Evolutionary conservation across 78 protist species (phyloP).

Genomic region (Dictyostelium brefeldianum): DNA sequence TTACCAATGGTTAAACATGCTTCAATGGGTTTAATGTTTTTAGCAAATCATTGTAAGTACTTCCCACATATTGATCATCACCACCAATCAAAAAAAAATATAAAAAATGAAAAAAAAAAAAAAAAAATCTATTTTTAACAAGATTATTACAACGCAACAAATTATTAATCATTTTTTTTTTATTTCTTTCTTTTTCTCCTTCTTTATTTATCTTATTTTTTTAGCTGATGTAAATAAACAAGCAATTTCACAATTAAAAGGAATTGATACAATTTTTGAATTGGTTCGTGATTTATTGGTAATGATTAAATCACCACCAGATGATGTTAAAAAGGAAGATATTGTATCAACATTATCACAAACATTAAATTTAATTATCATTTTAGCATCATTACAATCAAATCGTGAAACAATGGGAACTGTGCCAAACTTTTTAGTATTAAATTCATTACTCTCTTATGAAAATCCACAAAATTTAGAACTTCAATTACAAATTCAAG

Average conservation of each 20-base stretch:
- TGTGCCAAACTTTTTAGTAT: constrained; percentile 42
- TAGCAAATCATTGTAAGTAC: constrained; percentile 61
- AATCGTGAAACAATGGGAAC: constrained; percentile 59
- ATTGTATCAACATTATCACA: constrained; percentile 45
- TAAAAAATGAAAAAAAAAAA: not conserved
- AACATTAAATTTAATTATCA: constrained; percentile 39
- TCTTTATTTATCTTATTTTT: not conserved
- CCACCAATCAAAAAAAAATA: not conserved
- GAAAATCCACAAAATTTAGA: constrained; percentile 27
- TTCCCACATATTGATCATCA: not conserved
- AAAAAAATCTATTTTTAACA: not conserved
- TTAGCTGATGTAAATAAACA: constrained; percentile 67
- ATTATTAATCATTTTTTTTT: not conserved
- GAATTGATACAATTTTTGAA: constrained; percentile 45
- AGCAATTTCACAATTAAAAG: constrained; percentile 30
- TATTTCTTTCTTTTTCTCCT: not conserved
- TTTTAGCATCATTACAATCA: constrained; percentile 34
- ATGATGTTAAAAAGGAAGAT: constrained; percentile 54
- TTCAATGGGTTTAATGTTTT: constrained; percentile 71
- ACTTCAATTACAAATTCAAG: constrained; percentile 37
- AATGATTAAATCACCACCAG: constrained; percentile 56
- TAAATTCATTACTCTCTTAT: constrained; percentile 8
- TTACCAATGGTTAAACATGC: constrained; percentile 57
- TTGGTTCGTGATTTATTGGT: constrained; percentile 37
- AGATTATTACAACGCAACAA: too few relatives aligned